Evolutionary conservation across 139 green algal genomes (phyloP).

Genomic region (Haematococcus lacustris): DNA sequence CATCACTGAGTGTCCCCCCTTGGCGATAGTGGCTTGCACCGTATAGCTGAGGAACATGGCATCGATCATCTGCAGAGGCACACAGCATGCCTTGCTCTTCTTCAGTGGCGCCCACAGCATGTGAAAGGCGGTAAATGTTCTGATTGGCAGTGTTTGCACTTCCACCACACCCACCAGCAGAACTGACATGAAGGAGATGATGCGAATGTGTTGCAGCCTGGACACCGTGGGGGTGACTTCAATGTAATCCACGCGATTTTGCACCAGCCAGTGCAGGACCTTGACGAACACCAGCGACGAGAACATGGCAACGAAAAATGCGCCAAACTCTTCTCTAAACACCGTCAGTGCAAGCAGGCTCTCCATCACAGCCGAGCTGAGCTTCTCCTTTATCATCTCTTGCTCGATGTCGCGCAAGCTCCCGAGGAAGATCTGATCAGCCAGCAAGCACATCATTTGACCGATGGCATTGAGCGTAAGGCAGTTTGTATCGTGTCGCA

Average conservation of each 20-base stretch:
- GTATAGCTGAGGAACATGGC: slow-evolving; percentile 74
- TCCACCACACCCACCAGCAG: slow-evolving; percentile 59
- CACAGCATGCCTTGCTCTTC: neutral
- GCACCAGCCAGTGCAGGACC: slow-evolving; percentile 89
- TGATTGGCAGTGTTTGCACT: too few species aligned
- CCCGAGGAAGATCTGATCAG: slow-evolving; percentile 83
- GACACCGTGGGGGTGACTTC: slow-evolving; percentile 86
- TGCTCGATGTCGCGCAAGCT: slow-evolving; percentile 85
- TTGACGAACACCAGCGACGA: slow-evolving; percentile 90
- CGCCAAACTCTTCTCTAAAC: slow-evolving; percentile 84
- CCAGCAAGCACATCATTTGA: too few species aligned
- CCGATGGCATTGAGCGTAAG: too few species aligned
- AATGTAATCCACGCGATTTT: slow-evolving; percentile 84
- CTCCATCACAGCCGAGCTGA: slow-evolving; percentile 85
- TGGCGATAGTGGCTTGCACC: slow-evolving; percentile 53
- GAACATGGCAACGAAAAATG: slow-evolving; percentile 86
- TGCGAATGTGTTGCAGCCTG: slow-evolving; percentile 62
- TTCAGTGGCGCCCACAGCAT: too few species aligned
- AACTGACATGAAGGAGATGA: slow-evolving; percentile 70
- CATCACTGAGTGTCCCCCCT: slow-evolving; percentile 69
- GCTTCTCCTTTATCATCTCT: slow-evolving; percentile 86
- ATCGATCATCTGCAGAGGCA: slow-evolving; percentile 68
- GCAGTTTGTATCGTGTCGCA: too few species aligned
- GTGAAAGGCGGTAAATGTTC: too few species aligned
- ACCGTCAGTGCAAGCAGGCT: slow-evolving; percentile 96